These are phyloP conservation scores for Lactarius sanguifluus DNA, from an alignment of 768 basidiomycete species.

Conservation along the genomic window DNA sequence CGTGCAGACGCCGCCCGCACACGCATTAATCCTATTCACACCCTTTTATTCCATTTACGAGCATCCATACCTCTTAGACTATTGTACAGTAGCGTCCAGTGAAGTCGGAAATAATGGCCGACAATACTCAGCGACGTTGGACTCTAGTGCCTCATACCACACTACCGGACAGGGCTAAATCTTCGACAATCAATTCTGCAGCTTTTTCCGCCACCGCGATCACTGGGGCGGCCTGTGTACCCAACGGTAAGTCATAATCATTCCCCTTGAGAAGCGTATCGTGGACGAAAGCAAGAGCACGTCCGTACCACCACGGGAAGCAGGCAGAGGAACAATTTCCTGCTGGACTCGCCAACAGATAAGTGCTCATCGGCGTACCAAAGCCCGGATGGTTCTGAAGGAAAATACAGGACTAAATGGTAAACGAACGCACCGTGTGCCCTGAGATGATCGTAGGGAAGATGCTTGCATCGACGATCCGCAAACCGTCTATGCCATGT, in stretches of 20 bases:
- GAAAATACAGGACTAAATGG: background rate
- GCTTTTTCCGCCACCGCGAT: conserved; percentile 38
- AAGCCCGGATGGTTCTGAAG: background rate
- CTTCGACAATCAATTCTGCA: conserved; percentile 35
- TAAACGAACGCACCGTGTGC: conserved; percentile 42
- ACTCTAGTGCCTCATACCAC: background rate
- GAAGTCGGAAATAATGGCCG: too few relatives aligned
- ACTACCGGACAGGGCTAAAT: background rate
- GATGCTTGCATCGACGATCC: conserved; percentile 49
- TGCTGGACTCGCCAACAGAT: background rate
- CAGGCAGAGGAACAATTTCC: background rate
- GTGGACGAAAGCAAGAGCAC: background rate
- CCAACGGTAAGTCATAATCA: background rate
- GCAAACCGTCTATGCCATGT: conserved; percentile 43
- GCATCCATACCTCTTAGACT: too few relatives aligned
- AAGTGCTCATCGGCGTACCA: background rate
- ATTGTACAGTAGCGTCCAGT: too few relatives aligned
- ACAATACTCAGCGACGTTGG: too few relatives aligned
- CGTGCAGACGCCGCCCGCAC: too few relatives aligned
- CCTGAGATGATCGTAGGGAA: conserved; percentile 46
- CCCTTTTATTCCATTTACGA: too few relatives aligned
- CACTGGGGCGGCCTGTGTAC: conserved; percentile 31
- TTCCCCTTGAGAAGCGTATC: background rate
- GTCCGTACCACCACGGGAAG: background rate
- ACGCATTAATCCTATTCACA: too few relatives aligned